Evolutionary conservation across 352 stramenopile genomes (phyloP), one percentile per base, ranked within the genome.

Genomic region (Phytopythium oedochilum): DNA sequence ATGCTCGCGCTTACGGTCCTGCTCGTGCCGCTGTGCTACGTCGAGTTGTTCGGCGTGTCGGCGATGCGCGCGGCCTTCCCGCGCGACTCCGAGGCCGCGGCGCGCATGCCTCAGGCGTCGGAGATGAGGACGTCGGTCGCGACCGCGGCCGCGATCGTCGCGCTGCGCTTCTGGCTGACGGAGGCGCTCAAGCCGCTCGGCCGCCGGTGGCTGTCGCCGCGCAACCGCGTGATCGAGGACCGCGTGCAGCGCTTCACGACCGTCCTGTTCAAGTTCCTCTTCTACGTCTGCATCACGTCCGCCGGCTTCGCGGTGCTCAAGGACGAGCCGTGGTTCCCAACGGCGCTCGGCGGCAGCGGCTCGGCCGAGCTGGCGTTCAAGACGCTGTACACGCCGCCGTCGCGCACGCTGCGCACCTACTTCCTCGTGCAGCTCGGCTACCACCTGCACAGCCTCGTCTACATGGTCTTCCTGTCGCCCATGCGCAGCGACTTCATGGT

Each of bases 401-500:
- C 64, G 25, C 18, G 20, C 11, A 53, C 59, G 34, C 62, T 83
- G 49, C 75, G 75, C 60, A 55, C 61, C 59, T 83, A 83, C 55
- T 77, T 69, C 42, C 65, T 82, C 35, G 68, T 82, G 44, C 71
- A 85, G 49, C 62, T 85, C 23, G 74, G 74, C 23, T 85, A 85
- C 50, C 74, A 85, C 64, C 63, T 66, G 45, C 74, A 85, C 42
- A 82, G 71, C 45, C 45, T 85, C 5, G 26, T 85, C 10, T 85
- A 69, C 61, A 81, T 85, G 74, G 45, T 82, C 32, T 55, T 82
- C 39, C 66, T 85, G 49, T 81, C 74, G 26, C 68, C 74, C 29
- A 79, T 82, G 39, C 71, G 74, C 12, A 82, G 77, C 63, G 74
- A 85, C 61, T 85, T 85, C 57, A 64, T 82, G 31, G 74, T 81